Percentiles rank a stretch among this genome's conserved stretches.
Evolutionary conservation across 164 flowering plant genomes (phyloP).

Genomic region (Liquidambar formosana): DNA sequence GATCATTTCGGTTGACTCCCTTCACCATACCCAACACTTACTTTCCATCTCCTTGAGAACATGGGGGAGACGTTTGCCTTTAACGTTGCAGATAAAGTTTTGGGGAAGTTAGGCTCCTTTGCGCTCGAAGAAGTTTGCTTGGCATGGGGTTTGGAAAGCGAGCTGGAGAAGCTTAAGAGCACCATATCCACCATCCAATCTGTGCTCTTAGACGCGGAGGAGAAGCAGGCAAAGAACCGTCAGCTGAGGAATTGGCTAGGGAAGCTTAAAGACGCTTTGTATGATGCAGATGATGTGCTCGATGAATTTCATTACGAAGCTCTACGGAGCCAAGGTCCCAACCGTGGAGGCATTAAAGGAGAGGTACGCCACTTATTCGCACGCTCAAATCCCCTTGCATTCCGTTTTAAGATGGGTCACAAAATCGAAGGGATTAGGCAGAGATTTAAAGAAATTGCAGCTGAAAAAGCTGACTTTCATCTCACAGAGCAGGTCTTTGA

Average conservation of each 20-base stretch:
- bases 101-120: background rate
- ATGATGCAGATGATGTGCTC: constrained; percentile 14
- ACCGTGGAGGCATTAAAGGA: background rate
- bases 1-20: no score
- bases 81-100: background rate
- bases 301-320: no score
- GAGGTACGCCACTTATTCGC: constrained; percentile 9
- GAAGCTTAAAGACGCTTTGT: constrained; percentile 3
- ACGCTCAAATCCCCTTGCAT: no score
- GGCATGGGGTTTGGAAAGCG: background rate
- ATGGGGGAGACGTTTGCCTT: background rate
- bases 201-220: background rate
- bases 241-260: constrained; percentile 4
- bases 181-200: background rate
- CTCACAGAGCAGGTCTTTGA: no score
- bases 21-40: no score
- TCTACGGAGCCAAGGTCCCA: no score
- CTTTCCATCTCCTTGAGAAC: no score
- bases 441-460: no score
- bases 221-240: background rate
- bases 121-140: background rate
- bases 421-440: no score
- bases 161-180: background rate
- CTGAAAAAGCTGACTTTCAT: no score
- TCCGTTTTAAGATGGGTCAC: no score